A percentile compares a stretch with the other conserved stretches of the same genome.
Evolutionary conservation across 108 stramenopile genomes (phyloP).

Genomic region (Asterionellopsis glacialis): DNA sequence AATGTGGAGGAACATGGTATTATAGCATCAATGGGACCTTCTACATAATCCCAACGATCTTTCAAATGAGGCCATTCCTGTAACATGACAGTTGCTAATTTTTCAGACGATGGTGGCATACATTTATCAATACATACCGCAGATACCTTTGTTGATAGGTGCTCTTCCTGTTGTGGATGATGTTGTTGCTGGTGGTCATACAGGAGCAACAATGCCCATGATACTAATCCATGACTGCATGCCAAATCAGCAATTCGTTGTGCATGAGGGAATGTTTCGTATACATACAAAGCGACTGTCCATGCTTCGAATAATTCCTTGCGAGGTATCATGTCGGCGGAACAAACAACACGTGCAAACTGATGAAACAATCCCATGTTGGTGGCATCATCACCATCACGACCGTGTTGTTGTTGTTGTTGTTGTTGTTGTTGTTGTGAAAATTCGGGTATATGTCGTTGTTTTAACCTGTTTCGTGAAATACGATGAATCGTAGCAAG

Average conservation of each 20-base stretch:
- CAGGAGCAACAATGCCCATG: conserved; percentile 55
- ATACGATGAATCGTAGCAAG: too few species aligned
- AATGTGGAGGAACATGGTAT: conserved; percentile 41
- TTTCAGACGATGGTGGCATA: too few species aligned
- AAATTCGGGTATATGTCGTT: too few species aligned
- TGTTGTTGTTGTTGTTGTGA: too few species aligned
- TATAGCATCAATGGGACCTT: conserved; percentile 41
- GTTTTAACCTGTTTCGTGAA: too few species aligned
- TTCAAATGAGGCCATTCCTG: conserved; percentile 33
- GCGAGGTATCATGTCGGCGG: conserved; percentile 33
- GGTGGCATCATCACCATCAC: too few species aligned
- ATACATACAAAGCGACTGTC: conserved; percentile 53
- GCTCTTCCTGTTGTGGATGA: neutral
- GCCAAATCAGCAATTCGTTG: conserved; percentile 52
- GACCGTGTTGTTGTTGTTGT: too few species aligned
- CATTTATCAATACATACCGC: too few species aligned
- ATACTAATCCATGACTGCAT: conserved; percentile 54
- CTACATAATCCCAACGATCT: conserved; percentile 51
- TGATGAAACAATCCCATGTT: conserved; percentile 57
- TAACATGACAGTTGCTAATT: too few species aligned
- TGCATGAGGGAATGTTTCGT: conserved; percentile 21
- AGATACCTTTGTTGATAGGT: too few species aligned
- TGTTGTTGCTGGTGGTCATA: neutral
- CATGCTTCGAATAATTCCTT: conserved; percentile 73
- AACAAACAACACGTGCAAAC: conserved; percentile 50